Conservation (phyloP, 2,329 filamentous ascomycete species). For the Xenoacremonium recifei region DNA sequence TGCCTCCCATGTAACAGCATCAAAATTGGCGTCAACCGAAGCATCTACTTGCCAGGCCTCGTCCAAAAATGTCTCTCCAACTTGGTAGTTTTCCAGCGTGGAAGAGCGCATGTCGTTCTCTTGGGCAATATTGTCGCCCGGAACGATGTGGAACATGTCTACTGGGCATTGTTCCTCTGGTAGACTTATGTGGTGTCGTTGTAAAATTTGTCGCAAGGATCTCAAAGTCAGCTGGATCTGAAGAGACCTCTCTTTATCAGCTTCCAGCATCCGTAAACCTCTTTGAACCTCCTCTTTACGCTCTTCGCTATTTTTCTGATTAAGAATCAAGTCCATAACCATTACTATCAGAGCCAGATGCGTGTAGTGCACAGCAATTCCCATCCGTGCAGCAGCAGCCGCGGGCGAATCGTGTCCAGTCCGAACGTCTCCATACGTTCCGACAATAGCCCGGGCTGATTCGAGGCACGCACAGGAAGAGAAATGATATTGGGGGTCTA, state of each 20-base stretch:
- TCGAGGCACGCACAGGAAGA: not conserved
- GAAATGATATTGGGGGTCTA: not conserved
- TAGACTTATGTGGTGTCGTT: not conserved
- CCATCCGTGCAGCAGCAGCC: not conserved
- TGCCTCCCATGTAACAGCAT: no score
- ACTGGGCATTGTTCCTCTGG: no score
- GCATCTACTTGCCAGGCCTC: no score
- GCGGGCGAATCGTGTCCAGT: not conserved
- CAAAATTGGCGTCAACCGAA: no score
- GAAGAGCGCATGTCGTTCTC: no score
- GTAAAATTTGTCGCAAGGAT: not conserved
- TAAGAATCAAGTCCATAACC: not conserved
- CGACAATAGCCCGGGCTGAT: not conserved
- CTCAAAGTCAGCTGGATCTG: not conserved
- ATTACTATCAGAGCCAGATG: not conserved
- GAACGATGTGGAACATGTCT: no score
- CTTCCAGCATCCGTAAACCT: not conserved
- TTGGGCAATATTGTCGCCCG: no score
- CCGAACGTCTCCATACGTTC: not conserved
- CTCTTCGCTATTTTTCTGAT: not conserved
- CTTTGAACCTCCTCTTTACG: not conserved
- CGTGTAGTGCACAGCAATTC: not conserved
- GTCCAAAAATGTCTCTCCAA: no score
- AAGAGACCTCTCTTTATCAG: not conserved
- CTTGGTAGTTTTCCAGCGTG: no score